Evolutionary conservation across 2,329 filamentous ascomycete genomes (phyloP), one percentile per base, ranked within the genome.

Genomic region (Colletotrichum camelliae): DNA sequence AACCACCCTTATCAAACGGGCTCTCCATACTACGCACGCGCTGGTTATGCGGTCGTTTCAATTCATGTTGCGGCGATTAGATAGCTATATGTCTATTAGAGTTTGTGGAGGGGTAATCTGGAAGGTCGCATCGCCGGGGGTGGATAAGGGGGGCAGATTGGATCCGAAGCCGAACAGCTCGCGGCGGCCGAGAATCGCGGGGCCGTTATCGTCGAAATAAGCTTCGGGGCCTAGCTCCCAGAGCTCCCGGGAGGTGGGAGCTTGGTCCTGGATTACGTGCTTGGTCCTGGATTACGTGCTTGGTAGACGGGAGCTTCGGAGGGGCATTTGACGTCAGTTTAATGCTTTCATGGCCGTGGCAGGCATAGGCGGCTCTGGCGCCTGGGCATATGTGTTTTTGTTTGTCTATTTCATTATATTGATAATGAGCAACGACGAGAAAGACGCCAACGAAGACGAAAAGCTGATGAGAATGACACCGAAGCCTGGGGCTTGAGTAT

Each of bases 21-120:
- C 58, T 21, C 0, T 61, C 10, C 9, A 33, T 21, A 5, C 43
- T 52, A 13, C 1, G 0, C n/a, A 0, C n/a, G 43, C 3, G 1
- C 55, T 58, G 18, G 29, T 61, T 35, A 16, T 21, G 18, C 58
- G 7, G 18, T 52, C 4, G 58, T 37, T 21, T 21, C 12, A 21
- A n/a, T 37, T 2, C 31, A n/a, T 0, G 12, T 2, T 37, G 5
- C 21, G 31, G 10, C 58, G 58, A 62, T 21, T 62, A 35, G 16
- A 37, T 52, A 52, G 12, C 43, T 52, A 1, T 10, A 21, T 1
- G 21, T 62, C 16, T 37, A 35, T 24, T 37, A 62, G 21, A 37
- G 58, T 37, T 62, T 21, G 9, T 37, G 16, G 6, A 58, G 21
- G 10, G 18, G 58, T 21, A 37, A 21, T 52, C 2, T 52, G 16